Evolutionary conservation across 257 asterid genomes (phyloP).

Genomic region (Linaria vulgaris): DNA sequence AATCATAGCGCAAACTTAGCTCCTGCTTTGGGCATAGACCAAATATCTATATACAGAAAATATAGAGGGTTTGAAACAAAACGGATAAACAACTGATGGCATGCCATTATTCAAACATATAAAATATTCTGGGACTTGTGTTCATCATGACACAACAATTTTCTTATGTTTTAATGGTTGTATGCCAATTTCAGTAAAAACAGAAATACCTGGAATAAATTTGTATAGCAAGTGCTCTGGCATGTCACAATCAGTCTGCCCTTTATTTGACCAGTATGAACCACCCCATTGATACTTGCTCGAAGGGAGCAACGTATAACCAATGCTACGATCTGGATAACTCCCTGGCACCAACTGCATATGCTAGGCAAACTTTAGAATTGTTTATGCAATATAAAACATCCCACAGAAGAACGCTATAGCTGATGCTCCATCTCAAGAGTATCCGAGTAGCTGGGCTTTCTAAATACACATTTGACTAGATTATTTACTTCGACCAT

Average conservation of each 20-base stretch:
- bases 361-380: constrained; percentile 31
- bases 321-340: constrained; percentile 29
- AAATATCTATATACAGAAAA: too few relatives aligned
- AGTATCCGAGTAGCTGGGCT: constrained; percentile 31
- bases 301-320: constrained; percentile 40
- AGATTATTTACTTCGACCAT: constrained; percentile 23
- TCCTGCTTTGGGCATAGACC: too few relatives aligned
- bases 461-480: constrained; percentile 29
- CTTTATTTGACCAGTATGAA: constrained; percentile 16
- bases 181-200: not conserved
- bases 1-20: too few relatives aligned
- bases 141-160: too few relatives aligned
- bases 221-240: not conserved
- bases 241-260: not conserved
- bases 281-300: constrained; percentile 32
- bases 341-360: constrained; percentile 46
- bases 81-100: too few relatives aligned
- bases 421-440: constrained; percentile 42
- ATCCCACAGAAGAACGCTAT: constrained; percentile 36
- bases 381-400: constrained; percentile 25
- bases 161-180: too few relatives aligned
- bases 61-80: too few relatives aligned
- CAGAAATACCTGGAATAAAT: not conserved
- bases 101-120: too few relatives aligned
- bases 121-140: too few relatives aligned